Percentiles rank a stretch among this genome's conserved stretches.
These are phyloP conservation scores for Cercophora sp. DNA, from an alignment of 495 filamentous ascomycete genomes.

Conservation along the genomic window DNA sequence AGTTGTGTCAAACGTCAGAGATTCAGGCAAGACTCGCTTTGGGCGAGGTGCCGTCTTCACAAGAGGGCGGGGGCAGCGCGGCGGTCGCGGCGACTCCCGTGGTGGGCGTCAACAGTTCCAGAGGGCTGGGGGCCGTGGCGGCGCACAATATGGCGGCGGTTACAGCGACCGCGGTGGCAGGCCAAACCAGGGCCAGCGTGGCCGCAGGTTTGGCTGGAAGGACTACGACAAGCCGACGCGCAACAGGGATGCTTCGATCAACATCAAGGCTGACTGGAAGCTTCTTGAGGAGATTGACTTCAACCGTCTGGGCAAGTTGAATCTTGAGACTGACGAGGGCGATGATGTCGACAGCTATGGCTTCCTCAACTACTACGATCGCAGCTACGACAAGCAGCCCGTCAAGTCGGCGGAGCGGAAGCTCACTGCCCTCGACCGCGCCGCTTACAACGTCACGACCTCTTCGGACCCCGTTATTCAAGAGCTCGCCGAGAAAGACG, in stretches of 20 bases:
- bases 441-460: conserved; percentile 96
- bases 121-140: conserved; percentile 34
- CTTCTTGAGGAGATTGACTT: conserved; percentile 98
- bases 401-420: conserved; percentile 84
- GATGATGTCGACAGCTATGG: conserved; percentile 94
- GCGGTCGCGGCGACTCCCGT: conserved; percentile 65
- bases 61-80: conserved; percentile 77
- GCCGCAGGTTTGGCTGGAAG: conserved; percentile 93
- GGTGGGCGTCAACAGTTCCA: conserved; percentile 58
- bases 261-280: conserved; percentile 90
- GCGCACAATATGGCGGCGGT: conserved; percentile 46
- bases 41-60: conserved; percentile 84
- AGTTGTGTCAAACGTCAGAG: conserved; percentile 89
- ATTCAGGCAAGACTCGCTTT: conserved; percentile 78
- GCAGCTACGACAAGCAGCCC: conserved; percentile 84
- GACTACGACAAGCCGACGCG: conserved; percentile 98
- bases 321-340: conserved; percentile 87
- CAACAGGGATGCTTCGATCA: conserved; percentile 90
- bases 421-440: conserved; percentile 82
- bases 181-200: conserved; percentile 45
- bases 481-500: conserved; percentile 92
- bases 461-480: conserved; percentile 94
- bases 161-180: conserved; percentile 59
- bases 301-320: conserved; percentile 88
- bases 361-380: conserved; percentile 97